Base-by-base conservation (phyloP, 305 asterid species). In the Plantago coronopus region DNA sequence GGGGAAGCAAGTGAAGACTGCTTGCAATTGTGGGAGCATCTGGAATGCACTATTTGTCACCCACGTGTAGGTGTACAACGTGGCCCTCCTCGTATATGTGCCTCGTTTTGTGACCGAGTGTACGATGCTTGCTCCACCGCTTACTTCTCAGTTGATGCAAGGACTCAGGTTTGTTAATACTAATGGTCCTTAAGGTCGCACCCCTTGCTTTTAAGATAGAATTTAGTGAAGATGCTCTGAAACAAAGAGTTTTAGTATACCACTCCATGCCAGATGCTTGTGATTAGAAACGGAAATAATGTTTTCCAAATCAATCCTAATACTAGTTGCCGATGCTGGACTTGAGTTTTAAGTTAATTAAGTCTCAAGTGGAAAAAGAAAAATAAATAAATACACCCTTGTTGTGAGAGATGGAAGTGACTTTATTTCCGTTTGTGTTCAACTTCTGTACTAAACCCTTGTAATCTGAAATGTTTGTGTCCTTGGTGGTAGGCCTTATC, bases 1-100 rank as follows among this genome's bases (percentile, higher is more conserved):
- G 99, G 99, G 60, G 96, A 93, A 78, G 99, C 94, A 59, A 87
- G 76, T 77, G 86, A 79, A 79, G 97, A 93, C 60, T 93, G 99
- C 80, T 76, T 89, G 85, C 94, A 83, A 42, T 69, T 93, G 70
- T 93, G 99, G 99, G 97, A 93, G 73, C 68, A 81, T 57, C 71
- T 93, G 77, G 99, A 93, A 72, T 93, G 99, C 63, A 78, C 97
- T 40, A 87, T 87, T 60, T 93, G 99, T 65, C 96, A 89, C 69
- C 99, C 97, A 5, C 81, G 68, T 65, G 87, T 93, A 20, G 96
- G 96, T 31, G 84, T 86, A 54, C 89, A 75, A 61, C 81, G 74
- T 15, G 95, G 99, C 57, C 94, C 94, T 69, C 97, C 97, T 60
- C 73, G 69, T 45, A 70, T 89, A 62, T 89, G 99, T 70, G 57